Conservation (phyloP, 495 filamentous ascomycete species). For the Penicillium maclennaniae region DNA sequence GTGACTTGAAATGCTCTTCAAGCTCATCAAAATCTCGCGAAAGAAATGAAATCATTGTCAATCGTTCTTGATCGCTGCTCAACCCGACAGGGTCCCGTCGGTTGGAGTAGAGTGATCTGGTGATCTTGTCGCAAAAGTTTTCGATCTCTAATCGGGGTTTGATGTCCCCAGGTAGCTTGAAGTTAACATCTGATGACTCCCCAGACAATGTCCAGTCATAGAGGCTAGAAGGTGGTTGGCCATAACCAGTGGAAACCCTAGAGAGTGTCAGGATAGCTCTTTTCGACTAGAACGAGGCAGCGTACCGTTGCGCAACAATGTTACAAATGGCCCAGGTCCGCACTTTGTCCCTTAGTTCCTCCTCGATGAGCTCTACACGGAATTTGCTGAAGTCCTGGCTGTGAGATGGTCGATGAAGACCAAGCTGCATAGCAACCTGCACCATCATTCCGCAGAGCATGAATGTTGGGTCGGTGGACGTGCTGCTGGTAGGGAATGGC, state of each 20-base stretch:
- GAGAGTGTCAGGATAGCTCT: background rate
- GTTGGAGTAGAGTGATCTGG: slow-evolving; percentile 78
- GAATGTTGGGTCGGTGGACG: slow-evolving; percentile 82
- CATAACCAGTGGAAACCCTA: slow-evolving; percentile 83
- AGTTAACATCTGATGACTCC: slow-evolving; percentile 59
- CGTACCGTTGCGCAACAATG: slow-evolving; percentile 78
- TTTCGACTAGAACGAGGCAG: background rate
- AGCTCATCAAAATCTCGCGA: slow-evolving; percentile 51
- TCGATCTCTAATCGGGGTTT: slow-evolving; percentile 72
- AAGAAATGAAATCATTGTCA: slow-evolving; percentile 59
- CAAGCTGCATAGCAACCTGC: slow-evolving; percentile 86
- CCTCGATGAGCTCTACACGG: slow-evolving; percentile 75
- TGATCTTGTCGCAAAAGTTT: slow-evolving; percentile 81
- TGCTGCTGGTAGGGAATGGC: slow-evolving; percentile 85
- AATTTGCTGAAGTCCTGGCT: slow-evolving; percentile 86
- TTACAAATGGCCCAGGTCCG: slow-evolving; percentile 91
- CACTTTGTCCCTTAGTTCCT: slow-evolving; percentile 80
- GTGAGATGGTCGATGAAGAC: slow-evolving; percentile 84
- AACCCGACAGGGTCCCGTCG: slow-evolving; percentile 70
- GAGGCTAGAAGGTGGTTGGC: slow-evolving; percentile 80
- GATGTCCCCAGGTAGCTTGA: slow-evolving; percentile 63
- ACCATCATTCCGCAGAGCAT: slow-evolving; percentile 90
- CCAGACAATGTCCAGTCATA: slow-evolving; percentile 82
- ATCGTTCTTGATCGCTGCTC: slow-evolving; percentile 64
- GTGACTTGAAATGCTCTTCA: slow-evolving; percentile 40